Evolutionary conservation across 441 rosid species (phyloP), one percentile per base, ranked within the genome.

Genomic region (Flueggea neowawraea): DNA sequence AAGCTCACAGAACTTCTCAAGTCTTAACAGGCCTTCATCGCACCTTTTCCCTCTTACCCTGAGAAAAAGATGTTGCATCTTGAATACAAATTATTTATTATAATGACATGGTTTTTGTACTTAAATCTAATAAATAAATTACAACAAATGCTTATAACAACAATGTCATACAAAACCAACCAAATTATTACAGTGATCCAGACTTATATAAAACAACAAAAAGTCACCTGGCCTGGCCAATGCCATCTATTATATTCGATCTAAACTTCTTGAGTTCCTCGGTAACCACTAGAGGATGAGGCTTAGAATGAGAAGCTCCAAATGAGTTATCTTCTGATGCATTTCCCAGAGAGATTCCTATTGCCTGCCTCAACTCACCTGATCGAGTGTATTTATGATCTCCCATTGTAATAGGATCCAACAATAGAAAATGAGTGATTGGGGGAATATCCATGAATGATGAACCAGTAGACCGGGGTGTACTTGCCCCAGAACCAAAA

Each of bases 221-320:
- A 56, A 41, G 45, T 64, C 74, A 86, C 91, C 87, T 75, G 66
- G 91, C 85, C 76, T 77, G 76, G 16, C 2, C 10, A 52, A 65
- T 56, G 65, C 65, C 60, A 59, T 81, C 85, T 12, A 32, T 13
- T 58, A 85, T 57, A 67, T 73, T 73, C 32, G 64, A 64, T 72
- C 64, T 83, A 60, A 76, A 72, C 66, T 81, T 82, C 70, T 73
- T 83, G 60, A 85, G 69, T 57, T 85, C 91, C 74, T 81, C 85
- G 4, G 70, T 57, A 22, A 72, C 79, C 61, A 69, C 76, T 14
- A 78, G 70, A 60, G 75, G 72, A 57, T 77, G 62, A 57, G 78
- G 69, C 71, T 85, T 85, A 12, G 78, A 58, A 68, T 72, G 76
- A 63, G 75, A 76, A 54, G 81, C 77, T 64, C 83, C 80, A 67